phyloP scores from a whole-genome alignment of 306 rosid species.

The Potentilla sterilis region DNA sequence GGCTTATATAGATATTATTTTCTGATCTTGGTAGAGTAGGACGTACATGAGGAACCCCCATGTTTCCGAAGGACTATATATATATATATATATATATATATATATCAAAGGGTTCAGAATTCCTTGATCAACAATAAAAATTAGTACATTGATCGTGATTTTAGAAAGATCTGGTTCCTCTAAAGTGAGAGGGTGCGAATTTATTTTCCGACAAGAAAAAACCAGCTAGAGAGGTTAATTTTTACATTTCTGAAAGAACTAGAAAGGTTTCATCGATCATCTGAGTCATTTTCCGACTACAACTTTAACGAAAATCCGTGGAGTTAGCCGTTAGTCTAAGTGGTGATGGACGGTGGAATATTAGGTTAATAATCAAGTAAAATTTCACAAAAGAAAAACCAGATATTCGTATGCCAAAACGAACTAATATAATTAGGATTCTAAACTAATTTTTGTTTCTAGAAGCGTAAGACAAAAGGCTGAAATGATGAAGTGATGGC shows the following conservation, averaged over 20 bases:
- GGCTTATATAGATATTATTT: too few relatives aligned
- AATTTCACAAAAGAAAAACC: neutral
- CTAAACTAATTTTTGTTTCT: neutral
- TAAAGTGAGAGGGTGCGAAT: too few relatives aligned
- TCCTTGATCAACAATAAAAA: neutral
- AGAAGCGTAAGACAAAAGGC: neutral
- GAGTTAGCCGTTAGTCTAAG: neutral
- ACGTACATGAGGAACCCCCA: constrained; percentile 4
- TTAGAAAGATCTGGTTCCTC: neutral
- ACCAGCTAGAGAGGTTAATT: too few relatives aligned
- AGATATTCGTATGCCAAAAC: neutral
- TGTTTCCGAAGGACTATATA: neutral
- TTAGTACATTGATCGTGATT: neutral
- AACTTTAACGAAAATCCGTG: too few relatives aligned
- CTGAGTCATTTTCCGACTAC: neutral
- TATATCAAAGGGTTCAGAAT: neutral
- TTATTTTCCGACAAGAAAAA: too few relatives aligned
- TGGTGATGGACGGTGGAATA: neutral
- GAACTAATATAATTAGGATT: neutral
- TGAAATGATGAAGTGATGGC: constrained; percentile 1
- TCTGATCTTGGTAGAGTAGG: neutral
- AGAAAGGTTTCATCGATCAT: too few relatives aligned
- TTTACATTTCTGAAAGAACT: too few relatives aligned
- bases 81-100: neutral
- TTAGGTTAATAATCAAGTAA: too few relatives aligned